Evolutionary conservation across 805 yeast species (phyloP), one percentile per base, ranked within the genome.

Genomic region (Yarrowia divulgata): DNA sequence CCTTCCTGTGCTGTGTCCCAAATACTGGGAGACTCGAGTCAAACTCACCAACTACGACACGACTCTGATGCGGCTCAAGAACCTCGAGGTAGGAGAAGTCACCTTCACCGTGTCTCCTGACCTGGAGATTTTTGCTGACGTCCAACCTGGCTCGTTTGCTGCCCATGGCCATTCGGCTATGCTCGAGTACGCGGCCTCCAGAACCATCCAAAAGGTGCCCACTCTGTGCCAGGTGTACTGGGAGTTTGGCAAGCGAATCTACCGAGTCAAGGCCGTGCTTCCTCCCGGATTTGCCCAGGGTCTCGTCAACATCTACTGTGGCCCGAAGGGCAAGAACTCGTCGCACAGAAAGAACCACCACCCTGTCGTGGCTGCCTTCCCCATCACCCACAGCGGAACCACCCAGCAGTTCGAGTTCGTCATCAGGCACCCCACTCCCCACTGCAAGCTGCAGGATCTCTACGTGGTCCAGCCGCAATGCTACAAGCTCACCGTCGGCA

Each of bases 391-490:
- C 75, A 80, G 80, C 37, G 97, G 97, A 8, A 77, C 82, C 55
- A 83, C 83, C 74, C 87, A 85, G 73, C 84, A 85, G 13, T 83
- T 87, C 63, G 87, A 87, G 71, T 90, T 92, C 77, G 91, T 90
- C 18, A 86, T 87, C 19, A 80, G 91, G 67, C 88, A 85, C 72
- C 92, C 95, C 1, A 87, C 94, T 0, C 88, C 90, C 18, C 87
- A 85, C 70, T 84, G 89, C 37, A 87, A 85, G 74, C 82, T 83
- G 54, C 86, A 88, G 71, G 99, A 94, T 76, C 77, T 92, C 60
- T 95, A 94, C 77, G 85, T 95, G 69, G 83, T 86, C 68, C 91
- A 90, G 72, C 99, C 99, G 1, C 98, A 94, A 77, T 85, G 88
- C 71, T 85, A 84, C 73, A 82, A 84, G 70, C 78, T 95, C 60